phyloP scores from a whole-genome alignment of 352 stramenopile genomes.

The Phytophthora pseudosyringae region DNA sequence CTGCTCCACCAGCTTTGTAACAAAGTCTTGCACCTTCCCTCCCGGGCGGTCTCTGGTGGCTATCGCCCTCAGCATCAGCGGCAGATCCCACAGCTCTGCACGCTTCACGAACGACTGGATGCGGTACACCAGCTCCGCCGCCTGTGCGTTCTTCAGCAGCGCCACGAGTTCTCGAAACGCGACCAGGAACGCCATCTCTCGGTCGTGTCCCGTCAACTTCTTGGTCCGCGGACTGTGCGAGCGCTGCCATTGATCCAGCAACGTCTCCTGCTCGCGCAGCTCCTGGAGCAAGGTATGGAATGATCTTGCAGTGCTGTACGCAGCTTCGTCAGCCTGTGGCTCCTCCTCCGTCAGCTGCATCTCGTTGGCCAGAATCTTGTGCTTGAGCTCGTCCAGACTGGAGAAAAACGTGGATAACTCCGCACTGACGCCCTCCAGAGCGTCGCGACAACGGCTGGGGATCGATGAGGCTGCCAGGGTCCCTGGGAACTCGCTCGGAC shows the following conservation, averaged over 20 bases:
- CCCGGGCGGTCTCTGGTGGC: slow-evolving; percentile 52
- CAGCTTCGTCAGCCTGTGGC: neutral
- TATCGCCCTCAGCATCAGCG: slow-evolving; percentile 50
- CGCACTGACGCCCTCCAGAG: slow-evolving; percentile 48
- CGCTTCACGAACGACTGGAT: slow-evolving; percentile 81
- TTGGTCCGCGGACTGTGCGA: slow-evolving; percentile 39
- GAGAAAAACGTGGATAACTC: slow-evolving; percentile 47
- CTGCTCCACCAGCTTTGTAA: slow-evolving; percentile 65
- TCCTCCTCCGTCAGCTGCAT: slow-evolving; percentile 32
- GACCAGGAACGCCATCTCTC: slow-evolving; percentile 65
- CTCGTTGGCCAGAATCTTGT: slow-evolving; percentile 46
- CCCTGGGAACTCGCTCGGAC: neutral
- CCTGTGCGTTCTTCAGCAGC: slow-evolving; percentile 65
- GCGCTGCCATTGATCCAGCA: slow-evolving; percentile 55
- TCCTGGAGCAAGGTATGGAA: slow-evolving; percentile 60
- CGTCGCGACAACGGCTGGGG: slow-evolving; percentile 45
- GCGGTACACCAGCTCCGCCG: slow-evolving; percentile 77
- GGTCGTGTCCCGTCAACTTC: slow-evolving; percentile 46
- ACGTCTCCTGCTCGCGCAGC: slow-evolving; percentile 40
- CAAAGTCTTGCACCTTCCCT: slow-evolving; percentile 66
- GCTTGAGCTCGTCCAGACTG: slow-evolving; percentile 51
- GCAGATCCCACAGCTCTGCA: slow-evolving; percentile 62
- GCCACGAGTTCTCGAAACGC: slow-evolving; percentile 65
- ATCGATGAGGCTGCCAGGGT: slow-evolving; percentile 9
- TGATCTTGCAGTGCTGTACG: neutral